Evolutionary conservation across 768 basidiomycete species (phyloP).

Genomic region (Boletus rufocinnamomeus): DNA sequence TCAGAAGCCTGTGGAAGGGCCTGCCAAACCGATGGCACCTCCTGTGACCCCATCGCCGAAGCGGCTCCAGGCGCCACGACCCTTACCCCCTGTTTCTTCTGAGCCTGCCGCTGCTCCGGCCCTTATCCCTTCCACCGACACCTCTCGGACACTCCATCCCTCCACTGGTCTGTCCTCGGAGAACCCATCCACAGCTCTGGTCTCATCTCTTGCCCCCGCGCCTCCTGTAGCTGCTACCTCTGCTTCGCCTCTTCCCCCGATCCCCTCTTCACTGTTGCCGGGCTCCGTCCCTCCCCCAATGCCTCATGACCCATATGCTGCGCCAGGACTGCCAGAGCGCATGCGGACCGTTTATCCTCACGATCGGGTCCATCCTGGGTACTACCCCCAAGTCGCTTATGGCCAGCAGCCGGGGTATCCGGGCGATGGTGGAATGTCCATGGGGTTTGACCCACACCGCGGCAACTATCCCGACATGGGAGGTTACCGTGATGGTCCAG

Average conservation of each 20-base stretch:
- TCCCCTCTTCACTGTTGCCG: too few relatives aligned
- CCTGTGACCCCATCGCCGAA: background rate
- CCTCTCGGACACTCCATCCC: too few relatives aligned
- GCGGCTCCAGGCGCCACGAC: background rate
- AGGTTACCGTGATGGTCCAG: background rate
- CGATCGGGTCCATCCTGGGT: background rate
- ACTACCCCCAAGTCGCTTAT: background rate
- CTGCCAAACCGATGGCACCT: background rate
- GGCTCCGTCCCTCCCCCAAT: too few relatives aligned
- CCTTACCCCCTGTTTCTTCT: background rate
- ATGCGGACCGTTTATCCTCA: background rate
- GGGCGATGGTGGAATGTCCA: background rate
- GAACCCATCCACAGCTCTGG: background rate
- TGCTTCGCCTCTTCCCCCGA: background rate
- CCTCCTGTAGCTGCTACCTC: too few relatives aligned
- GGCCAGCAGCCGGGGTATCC: background rate
- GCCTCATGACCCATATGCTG: background rate
- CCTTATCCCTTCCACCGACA: background rate
- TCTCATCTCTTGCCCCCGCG: too few relatives aligned
- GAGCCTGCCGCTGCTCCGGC: too few relatives aligned
- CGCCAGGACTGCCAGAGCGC: background rate
- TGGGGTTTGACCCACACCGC: background rate
- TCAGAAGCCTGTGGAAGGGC: background rate
- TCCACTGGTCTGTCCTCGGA: background rate
- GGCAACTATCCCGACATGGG: background rate